Percentiles rank a stretch among this genome's conserved stretches.
phyloP scores from a whole-genome alignment of 1,139 yeast species.

The Pneumocystis jirovecii region DNA sequence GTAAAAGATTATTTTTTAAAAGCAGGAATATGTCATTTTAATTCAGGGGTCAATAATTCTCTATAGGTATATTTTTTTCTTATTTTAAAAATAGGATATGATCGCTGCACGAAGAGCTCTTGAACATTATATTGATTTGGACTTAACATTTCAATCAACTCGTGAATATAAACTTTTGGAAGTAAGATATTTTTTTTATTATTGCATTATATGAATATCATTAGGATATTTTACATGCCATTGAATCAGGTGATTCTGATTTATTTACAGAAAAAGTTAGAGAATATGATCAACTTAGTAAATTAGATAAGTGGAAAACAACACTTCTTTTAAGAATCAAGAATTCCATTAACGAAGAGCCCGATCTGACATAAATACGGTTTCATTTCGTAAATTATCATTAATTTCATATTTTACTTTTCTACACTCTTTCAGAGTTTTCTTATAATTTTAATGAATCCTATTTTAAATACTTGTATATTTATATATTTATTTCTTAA shows the following conservation, averaged over 20 bases:
- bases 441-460: not conserved
- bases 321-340: slow-evolving; percentile 69
- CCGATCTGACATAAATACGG: slow-evolving; percentile 27
- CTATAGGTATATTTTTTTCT: not conserved
- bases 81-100: slow-evolving; percentile 33
- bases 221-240: slow-evolving; percentile 36
- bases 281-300: slow-evolving; percentile 76
- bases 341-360: slow-evolving; percentile 60
- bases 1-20: slow-evolving; percentile 82
- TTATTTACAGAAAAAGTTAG: slow-evolving; percentile 57
- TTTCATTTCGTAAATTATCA: not conserved
- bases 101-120: slow-evolving; percentile 72
- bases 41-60: slow-evolving; percentile 34
- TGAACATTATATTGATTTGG: slow-evolving; percentile 52
- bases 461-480: not conserved
- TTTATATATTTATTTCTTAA: not conserved
- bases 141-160: slow-evolving; percentile 62
- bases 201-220: slow-evolving; percentile 31
- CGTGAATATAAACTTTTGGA: slow-evolving; percentile 51
- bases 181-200: slow-evolving; percentile 3
- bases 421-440: not conserved
- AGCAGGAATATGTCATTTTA: slow-evolving; percentile 66
- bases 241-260: slow-evolving; percentile 68
- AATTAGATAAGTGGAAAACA: slow-evolving; percentile 89
- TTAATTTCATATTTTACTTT: not conserved